These are phyloP conservation scores for Colletotrichum sp. DNA, from an alignment of 2,329 filamentous ascomycete species.

Conservation along the genomic window DNA sequence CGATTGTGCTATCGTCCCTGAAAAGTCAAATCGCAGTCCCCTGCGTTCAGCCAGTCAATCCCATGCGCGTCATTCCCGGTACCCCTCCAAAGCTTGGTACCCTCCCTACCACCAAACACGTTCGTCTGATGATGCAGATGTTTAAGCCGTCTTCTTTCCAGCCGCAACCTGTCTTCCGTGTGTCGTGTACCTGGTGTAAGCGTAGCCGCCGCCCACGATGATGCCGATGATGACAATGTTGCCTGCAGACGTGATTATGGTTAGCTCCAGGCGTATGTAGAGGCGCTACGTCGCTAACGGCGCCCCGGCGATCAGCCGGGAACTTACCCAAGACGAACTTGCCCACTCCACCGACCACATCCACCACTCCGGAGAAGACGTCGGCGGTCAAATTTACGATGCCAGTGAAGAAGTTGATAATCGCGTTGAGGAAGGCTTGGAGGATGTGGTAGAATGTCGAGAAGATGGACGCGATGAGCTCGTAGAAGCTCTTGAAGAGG, in stretches of 20 bases:
- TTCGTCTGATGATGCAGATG: neutral
- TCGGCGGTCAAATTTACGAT: constrained; percentile 40
- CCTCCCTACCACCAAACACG: neutral
- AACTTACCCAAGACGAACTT: constrained; percentile 43
- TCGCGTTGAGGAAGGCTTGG: constrained; percentile 34
- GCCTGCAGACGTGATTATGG: constrained; percentile 26
- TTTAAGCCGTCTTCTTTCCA: constrained; percentile 31
- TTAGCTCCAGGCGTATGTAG: neutral
- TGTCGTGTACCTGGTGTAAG: constrained; percentile 37
- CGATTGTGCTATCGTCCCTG: neutral
- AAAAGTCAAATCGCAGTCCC: neutral
- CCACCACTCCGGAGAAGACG: constrained; percentile 37
- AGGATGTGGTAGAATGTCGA: constrained; percentile 37
- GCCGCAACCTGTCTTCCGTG: constrained; percentile 31
- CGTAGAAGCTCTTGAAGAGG: constrained; percentile 46
- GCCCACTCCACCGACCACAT: constrained; percentile 42
- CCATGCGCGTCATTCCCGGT: neutral
- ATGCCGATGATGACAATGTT: constrained; percentile 41
- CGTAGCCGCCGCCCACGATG: constrained; percentile 32
- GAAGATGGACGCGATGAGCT: constrained; percentile 43
- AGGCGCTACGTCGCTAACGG: neutral
- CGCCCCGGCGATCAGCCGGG: neutral
- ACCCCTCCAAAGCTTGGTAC: neutral
- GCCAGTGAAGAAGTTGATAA: constrained; percentile 41
- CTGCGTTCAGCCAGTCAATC: neutral